phyloP scores from a whole-genome alignment of 495 filamentous ascomycete genomes.

The Annulohypoxylon stygium region DNA sequence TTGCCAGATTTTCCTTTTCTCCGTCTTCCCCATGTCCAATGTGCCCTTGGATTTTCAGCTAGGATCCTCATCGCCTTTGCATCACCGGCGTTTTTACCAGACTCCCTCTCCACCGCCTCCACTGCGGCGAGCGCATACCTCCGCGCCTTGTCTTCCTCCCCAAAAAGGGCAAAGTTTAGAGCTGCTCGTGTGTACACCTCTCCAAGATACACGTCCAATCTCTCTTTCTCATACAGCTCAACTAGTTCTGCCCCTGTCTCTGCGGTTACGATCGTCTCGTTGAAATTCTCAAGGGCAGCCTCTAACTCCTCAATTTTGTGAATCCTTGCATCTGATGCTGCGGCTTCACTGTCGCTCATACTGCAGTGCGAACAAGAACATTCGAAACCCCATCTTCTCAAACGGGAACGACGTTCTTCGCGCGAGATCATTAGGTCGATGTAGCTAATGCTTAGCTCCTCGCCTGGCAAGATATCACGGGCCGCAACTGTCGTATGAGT shows the following conservation, averaged over 20 bases:
- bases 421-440: slow-evolving; percentile 50
- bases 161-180: slow-evolving; percentile 59
- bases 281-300: slow-evolving; percentile 53
- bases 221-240: slow-evolving; percentile 53
- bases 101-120: slow-evolving; percentile 54
- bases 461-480: slow-evolving; percentile 55
- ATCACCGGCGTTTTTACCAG: slow-evolving; percentile 48
- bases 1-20: slow-evolving; percentile 20
- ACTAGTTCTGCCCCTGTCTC: slow-evolving; percentile 53
- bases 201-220: slow-evolving; percentile 54
- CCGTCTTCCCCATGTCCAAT: slow-evolving; percentile 52
- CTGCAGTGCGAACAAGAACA: slow-evolving; percentile 57
- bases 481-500: slow-evolving; percentile 58
- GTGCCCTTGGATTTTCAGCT: slow-evolving; percentile 49
- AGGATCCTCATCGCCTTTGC: slow-evolving; percentile 54
- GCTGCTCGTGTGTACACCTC: slow-evolving; percentile 58
- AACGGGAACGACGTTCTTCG: slow-evolving; percentile 51
- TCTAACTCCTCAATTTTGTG: slow-evolving; percentile 52
- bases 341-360: slow-evolving; percentile 33
- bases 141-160: slow-evolving; percentile 51
- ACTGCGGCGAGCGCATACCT: slow-evolving; percentile 53
- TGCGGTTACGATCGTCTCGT: slow-evolving; percentile 47
- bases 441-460: slow-evolving; percentile 60
- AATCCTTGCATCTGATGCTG: slow-evolving; percentile 55
- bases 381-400: slow-evolving; percentile 57